Evolutionary conservation across 495 filamentous ascomycete species (phyloP).

Genomic region (Entonaema liquescens): DNA sequence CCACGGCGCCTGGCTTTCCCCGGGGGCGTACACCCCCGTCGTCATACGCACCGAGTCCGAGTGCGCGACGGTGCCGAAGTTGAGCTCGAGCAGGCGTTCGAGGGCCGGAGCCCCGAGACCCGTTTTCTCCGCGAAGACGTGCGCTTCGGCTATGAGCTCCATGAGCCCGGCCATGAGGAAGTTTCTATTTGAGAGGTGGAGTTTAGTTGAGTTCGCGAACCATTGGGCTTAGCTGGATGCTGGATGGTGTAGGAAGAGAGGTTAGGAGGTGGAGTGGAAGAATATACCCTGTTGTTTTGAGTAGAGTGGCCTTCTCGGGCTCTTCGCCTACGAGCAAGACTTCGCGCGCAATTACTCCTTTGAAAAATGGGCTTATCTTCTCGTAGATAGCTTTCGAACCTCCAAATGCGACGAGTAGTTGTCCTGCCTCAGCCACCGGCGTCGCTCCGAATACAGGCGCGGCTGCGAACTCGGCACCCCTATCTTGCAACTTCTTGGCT

Average conservation of each 20-base stretch:
- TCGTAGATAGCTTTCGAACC: neutral
- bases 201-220: too few species aligned
- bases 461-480: neutral
- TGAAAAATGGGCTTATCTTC: neutral
- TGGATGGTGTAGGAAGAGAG: too few species aligned
- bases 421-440: neutral
- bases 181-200: too few species aligned
- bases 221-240: too few species aligned
- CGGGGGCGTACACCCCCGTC: neutral
- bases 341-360: neutral
- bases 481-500: neutral
- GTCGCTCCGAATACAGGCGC: neutral
- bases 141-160: neutral
- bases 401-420: neutral
- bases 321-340: neutral
- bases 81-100: neutral
- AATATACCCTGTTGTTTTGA: neutral
- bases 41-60: neutral
- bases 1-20: neutral
- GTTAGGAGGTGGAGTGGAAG: neutral
- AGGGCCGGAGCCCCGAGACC: neutral
- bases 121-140: neutral
- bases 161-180: neutral
- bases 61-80: neutral
- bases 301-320: neutral